A percentile compares a stretch with the other conserved stretches of the same genome.
Evolutionary conservation across 345 rosid species (phyloP).

Genomic region (Euclidium syriacum): DNA sequence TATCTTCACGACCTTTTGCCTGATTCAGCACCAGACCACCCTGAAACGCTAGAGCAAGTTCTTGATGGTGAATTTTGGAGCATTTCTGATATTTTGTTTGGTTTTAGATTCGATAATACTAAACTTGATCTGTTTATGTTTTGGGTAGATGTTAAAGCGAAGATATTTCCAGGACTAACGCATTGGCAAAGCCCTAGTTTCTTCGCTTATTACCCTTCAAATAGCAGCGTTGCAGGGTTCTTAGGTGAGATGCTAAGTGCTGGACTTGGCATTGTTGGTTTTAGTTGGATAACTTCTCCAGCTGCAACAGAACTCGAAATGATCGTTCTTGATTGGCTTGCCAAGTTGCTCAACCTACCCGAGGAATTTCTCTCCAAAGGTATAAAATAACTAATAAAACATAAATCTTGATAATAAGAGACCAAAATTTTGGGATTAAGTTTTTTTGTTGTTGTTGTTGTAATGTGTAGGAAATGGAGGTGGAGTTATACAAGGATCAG

Average conservation of each 20-base stretch:
- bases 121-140: background rate
- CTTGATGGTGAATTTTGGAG: constrained; percentile 55
- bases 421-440: background rate
- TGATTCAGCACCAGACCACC: constrained; percentile 70
- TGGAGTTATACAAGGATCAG: constrained; percentile 90
- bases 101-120: background rate
- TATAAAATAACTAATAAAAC: too few species aligned
- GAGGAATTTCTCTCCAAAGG: constrained; percentile 69
- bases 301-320: constrained; percentile 92
- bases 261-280: constrained; percentile 79
- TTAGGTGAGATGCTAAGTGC: constrained; percentile 95
- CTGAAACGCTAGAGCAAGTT: constrained; percentile 67
- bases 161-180: constrained; percentile 80
- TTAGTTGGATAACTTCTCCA: constrained; percentile 92
- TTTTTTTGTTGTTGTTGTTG: too few species aligned
- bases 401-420: background rate
- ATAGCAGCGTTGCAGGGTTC: constrained; percentile 84
- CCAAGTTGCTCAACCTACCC: constrained; percentile 68
- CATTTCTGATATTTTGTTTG: background rate
- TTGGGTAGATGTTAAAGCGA: constrained; percentile 55
- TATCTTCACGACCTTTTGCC: constrained; percentile 68
- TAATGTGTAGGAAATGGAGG: constrained; percentile 87
- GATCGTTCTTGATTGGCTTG: constrained; percentile 93
- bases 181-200: constrained; percentile 92
- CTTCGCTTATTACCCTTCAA: constrained; percentile 85